A percentile compares a stretch with the other conserved stretches of the same genome.
These are phyloP conservation scores for Penicillium frequentans DNA, from an alignment of 2,329 filamentous ascomycete species.

Conservation along the genomic window DNA sequence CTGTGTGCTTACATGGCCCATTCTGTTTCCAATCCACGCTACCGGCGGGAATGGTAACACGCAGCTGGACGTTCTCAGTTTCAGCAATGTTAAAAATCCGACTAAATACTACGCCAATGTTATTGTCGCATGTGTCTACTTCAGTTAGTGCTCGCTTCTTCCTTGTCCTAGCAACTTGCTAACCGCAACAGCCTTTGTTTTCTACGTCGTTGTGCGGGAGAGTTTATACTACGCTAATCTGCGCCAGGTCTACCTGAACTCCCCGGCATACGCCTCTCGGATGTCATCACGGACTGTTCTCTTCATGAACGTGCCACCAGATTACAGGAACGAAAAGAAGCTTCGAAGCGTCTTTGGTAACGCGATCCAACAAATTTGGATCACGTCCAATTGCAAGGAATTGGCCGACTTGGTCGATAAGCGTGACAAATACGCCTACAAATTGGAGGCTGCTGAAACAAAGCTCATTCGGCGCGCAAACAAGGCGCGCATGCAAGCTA, in stretches of 20 bases:
- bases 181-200: constrained; percentile 62
- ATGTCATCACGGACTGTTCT: constrained; percentile 88
- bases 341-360: constrained; percentile 78
- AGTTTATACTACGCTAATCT: constrained; percentile 88
- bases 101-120: constrained; percentile 77
- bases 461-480: constrained; percentile 79
- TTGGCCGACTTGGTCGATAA: constrained; percentile 77
- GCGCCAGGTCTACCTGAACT: constrained; percentile 85
- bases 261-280: constrained; percentile 76
- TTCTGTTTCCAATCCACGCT: constrained; percentile 82
- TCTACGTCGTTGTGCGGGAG: constrained; percentile 83
- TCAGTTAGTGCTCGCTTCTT: constrained; percentile 46
- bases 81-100: constrained; percentile 68
- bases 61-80: constrained; percentile 76
- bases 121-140: constrained; percentile 75
- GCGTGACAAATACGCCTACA: constrained; percentile 73
- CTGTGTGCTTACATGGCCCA: constrained; percentile 79
- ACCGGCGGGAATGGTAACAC: constrained; percentile 69
- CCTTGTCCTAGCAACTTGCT: neutral
- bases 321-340: constrained; percentile 72
- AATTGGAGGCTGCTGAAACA: constrained; percentile 84
- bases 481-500: constrained; percentile 63
- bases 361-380: constrained; percentile 79
- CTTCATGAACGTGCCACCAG: constrained; percentile 77
- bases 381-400: constrained; percentile 72